phyloP scores from a whole-genome alignment of 2,329 filamentous ascomycete species.

The Claviceps capensis region DNA sequence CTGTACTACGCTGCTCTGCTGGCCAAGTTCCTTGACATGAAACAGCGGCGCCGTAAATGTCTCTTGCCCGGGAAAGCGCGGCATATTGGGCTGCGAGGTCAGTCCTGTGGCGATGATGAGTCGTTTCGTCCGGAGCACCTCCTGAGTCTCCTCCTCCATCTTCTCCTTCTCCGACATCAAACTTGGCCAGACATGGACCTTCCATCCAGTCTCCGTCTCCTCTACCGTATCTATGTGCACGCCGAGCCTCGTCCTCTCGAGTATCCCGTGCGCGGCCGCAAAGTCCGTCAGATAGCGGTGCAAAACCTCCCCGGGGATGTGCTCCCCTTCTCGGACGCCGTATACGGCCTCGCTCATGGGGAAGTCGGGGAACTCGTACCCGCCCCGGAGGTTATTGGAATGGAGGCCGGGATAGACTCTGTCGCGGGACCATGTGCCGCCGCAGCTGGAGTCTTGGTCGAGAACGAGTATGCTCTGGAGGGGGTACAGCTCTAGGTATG shows the following conservation, averaged over 20 bases:
- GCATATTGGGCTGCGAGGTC: slow-evolving; percentile 30
- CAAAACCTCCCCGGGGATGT: slow-evolving; percentile 24
- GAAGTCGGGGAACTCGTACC: slow-evolving; percentile 50
- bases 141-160: background rate
- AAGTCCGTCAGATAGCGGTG: slow-evolving; percentile 24
- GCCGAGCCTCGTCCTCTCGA: slow-evolving; percentile 32
- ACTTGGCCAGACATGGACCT: slow-evolving; percentile 2
- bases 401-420: slow-evolving; percentile 47
- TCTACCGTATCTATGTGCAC: slow-evolving; percentile 33
- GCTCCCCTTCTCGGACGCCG: slow-evolving; percentile 18
- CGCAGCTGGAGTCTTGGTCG: slow-evolving; percentile 34
- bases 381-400: slow-evolving; percentile 49
- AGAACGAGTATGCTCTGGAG: slow-evolving; percentile 31
- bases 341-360: slow-evolving; percentile 39
- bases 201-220: slow-evolving; percentile 11
- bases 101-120: slow-evolving; percentile 38
- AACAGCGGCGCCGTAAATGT: slow-evolving; percentile 26
- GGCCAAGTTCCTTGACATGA: slow-evolving; percentile 29
- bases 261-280: slow-evolving; percentile 32
- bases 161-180: background rate
- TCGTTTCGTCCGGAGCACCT: slow-evolving; percentile 12
- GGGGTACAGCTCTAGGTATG: slow-evolving; percentile 36
- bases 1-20: slow-evolving; percentile 17
- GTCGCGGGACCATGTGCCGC: slow-evolving; percentile 47
- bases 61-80: slow-evolving; percentile 22